These are phyloP conservation scores for Lepiota venenata DNA, from an alignment of 768 basidiomycete genomes.

Conservation along the genomic window DNA sequence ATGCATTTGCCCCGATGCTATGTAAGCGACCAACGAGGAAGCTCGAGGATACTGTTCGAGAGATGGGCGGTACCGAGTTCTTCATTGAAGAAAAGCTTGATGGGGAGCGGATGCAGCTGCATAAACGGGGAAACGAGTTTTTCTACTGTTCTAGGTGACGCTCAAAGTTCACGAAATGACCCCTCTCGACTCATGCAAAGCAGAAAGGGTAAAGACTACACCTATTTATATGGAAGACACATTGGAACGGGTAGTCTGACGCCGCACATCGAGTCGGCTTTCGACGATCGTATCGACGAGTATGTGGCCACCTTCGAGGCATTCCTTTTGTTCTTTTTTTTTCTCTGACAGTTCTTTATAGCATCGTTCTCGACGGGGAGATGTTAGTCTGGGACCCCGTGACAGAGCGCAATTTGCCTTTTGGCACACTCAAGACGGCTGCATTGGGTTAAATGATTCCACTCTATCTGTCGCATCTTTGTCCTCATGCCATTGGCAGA, in stretches of 20 bases:
- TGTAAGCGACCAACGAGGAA: constrained; percentile 84
- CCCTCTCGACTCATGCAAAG: not conserved
- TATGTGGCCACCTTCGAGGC: constrained; percentile 37
- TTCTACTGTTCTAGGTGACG: constrained; percentile 87
- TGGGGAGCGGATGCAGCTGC: constrained; percentile 94
- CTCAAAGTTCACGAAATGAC: not conserved
- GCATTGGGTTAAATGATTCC: constrained; percentile 59
- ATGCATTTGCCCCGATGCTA: constrained; percentile 92
- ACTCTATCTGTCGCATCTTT: not conserved
- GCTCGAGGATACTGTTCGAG: constrained; percentile 79
- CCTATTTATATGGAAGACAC: constrained; percentile 87
- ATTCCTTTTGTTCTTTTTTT: not conserved
- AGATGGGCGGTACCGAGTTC: constrained; percentile 78
- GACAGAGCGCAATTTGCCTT: constrained; percentile 83
- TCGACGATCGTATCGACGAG: constrained; percentile 79
- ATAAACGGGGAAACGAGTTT: constrained; percentile 88
- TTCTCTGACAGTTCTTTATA: constrained; percentile 25
- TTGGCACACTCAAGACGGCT: constrained; percentile 92
- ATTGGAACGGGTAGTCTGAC: constrained; percentile 84
- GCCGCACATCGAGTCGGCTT: constrained; percentile 75
- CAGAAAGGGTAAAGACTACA: constrained; percentile 90
- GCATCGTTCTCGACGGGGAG: constrained; percentile 94
- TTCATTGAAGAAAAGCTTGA: constrained; percentile 97
- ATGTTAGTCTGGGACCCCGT: constrained; percentile 98
- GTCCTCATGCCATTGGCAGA: constrained; percentile 36